Conservation (phyloP, 805 yeast genomes). For the Monosporozyma unispora region DNA sequence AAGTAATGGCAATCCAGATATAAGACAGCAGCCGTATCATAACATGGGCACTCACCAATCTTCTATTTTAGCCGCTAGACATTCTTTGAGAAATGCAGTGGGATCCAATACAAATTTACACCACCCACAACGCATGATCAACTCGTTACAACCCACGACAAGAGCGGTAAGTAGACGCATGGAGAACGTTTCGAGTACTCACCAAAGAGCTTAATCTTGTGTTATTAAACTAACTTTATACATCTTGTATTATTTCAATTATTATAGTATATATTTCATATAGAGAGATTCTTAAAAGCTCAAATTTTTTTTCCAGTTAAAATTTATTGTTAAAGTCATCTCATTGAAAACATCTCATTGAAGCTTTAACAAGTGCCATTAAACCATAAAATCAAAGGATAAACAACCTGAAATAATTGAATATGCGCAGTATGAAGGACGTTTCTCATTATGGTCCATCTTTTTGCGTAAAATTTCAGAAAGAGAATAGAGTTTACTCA, state of each 20-base stretch:
- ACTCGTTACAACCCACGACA: conserved; percentile 32
- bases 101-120: conserved; percentile 13
- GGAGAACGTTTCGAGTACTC: conserved; percentile 14
- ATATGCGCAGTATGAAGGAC: conserved; percentile 9
- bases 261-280: not conserved
- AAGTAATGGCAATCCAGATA: conserved; percentile 6
- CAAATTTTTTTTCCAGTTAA: not conserved
- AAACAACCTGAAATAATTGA: not conserved
- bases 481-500: conserved; percentile 35
- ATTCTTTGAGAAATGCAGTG: conserved; percentile 10
- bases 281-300: not conserved
- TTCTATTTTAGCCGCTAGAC: conserved; percentile 7
- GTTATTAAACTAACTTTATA: not conserved
- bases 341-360: not conserved
- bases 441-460: conserved; percentile 53
- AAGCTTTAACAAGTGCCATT: not conserved
- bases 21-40: not conserved
- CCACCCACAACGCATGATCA: conserved; percentile 22
- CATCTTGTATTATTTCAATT: not conserved
- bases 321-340: not conserved
- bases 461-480: conserved; percentile 44
- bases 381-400: not conserved
- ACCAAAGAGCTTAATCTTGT: conserved; percentile 7
- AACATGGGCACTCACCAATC: conserved; percentile 4
- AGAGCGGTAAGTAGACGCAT: conserved; percentile 34